Evolutionary conservation across 2,329 filamentous ascomycete genomes (phyloP).

Genomic region (Trichoderma sp.): DNA sequence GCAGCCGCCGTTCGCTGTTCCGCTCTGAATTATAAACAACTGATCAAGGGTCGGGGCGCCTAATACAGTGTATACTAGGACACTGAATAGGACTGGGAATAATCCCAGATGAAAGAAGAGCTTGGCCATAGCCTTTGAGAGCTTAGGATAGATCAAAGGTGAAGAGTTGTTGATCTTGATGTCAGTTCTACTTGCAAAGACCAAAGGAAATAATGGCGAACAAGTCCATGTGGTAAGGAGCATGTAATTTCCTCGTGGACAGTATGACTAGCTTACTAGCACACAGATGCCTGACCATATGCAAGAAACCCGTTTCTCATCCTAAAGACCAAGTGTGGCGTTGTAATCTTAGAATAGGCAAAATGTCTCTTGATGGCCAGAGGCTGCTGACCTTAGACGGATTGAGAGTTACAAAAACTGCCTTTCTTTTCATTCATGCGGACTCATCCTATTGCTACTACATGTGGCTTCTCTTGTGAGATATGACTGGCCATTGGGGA

Average conservation of each 20-base stretch:
- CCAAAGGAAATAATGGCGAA: neutral
- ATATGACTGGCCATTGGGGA: too few relatives aligned
- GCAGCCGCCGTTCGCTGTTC: neutral
- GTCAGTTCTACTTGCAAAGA: neutral
- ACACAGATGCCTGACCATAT: neutral
- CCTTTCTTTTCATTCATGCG: too few relatives aligned
- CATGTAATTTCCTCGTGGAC: neutral
- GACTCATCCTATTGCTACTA: too few relatives aligned
- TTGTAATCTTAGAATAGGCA: neutral
- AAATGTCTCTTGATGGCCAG: neutral
- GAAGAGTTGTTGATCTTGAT: neutral
- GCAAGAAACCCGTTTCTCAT: neutral
- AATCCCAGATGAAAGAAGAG: neutral
- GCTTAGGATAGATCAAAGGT: neutral
- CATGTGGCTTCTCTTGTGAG: too few relatives aligned
- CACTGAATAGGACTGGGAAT: neutral
- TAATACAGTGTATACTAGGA: neutral
- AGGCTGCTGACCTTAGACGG: too few relatives aligned
- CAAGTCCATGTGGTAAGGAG: neutral
- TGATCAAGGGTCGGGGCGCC: neutral
- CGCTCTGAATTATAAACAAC: neutral
- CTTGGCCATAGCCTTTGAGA: neutral
- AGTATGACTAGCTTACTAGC: neutral
- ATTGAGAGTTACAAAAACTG: too few relatives aligned
- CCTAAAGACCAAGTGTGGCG: neutral